A percentile compares a stretch with the other conserved stretches of the same genome.
Evolutionary conservation across 768 basidiomycete species (phyloP).

Genomic region (Pleurotus eryngii): DNA sequence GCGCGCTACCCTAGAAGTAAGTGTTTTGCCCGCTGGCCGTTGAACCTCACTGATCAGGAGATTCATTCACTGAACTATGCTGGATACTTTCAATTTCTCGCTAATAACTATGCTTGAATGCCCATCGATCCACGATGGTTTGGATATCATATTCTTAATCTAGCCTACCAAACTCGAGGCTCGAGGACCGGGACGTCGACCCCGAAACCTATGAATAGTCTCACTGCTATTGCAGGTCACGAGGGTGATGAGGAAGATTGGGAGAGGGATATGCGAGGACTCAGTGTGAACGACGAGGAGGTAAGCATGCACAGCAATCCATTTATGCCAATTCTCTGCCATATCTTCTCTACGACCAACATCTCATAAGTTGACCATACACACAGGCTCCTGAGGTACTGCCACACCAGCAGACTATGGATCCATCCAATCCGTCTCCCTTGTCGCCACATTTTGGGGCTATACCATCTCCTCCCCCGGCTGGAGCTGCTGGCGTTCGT

Average conservation of each 20-base stretch:
- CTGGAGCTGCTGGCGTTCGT: conserved; percentile 61
- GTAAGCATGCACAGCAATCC: conserved; percentile 31
- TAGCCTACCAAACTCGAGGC: conserved; percentile 51
- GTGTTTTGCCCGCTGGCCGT: conserved; percentile 15
- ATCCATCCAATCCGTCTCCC: conserved; percentile 48
- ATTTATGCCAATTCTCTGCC: conserved; percentile 12
- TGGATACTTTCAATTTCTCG: conserved; percentile 10
- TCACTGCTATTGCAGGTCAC: conserved; percentile 81
- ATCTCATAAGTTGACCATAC: conserved; percentile 19
- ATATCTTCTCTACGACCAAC: conserved; percentile 12
- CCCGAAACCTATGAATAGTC: conserved; percentile 75
- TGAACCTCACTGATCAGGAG: conserved; percentile 4
- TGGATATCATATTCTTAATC: conserved; percentile 12
- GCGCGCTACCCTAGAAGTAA: conserved; percentile 76
- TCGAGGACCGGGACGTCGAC: conserved; percentile 60
- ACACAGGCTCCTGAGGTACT: conserved; percentile 21
- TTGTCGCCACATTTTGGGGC: conserved; percentile 49
- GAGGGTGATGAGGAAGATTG: conserved; percentile 89
- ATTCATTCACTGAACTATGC: neutral
- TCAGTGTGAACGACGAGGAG: conserved; percentile 62
- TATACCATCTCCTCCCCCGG: conserved; percentile 69
- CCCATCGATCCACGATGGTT: neutral
- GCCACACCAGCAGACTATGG: conserved; percentile 48
- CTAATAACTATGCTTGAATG: conserved; percentile 13
- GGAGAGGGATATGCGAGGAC: conserved; percentile 62